Percentiles rank a stretch among this genome's conserved stretches.
These are phyloP conservation scores for Silene vulgaris DNA, from an alignment of 179 eudicot genomes.

Conservation along the genomic window DNA sequence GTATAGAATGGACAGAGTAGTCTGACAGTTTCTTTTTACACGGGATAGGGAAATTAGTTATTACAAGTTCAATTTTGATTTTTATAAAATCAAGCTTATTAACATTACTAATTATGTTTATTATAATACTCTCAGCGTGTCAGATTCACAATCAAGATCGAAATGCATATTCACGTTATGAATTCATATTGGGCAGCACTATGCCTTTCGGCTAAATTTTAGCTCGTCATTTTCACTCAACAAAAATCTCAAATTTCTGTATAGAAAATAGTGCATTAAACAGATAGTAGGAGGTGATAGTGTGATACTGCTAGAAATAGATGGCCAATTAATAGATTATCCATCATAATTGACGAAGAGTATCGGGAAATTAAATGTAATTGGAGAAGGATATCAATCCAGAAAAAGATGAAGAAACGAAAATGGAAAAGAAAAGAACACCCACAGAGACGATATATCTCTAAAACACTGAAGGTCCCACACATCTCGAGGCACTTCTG, in stretches of 20 bases:
- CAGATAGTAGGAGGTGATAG: not conserved
- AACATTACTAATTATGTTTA: not conserved
- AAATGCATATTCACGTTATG: not conserved
- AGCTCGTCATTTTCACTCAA: not conserved
- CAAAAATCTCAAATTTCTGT: conserved; percentile 2
- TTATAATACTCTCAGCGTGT: not conserved
- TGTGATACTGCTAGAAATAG: not conserved
- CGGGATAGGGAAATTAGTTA: not conserved
- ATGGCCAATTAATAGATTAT: not conserved
- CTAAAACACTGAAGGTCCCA: conserved; percentile 88
- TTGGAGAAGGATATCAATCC: not conserved
- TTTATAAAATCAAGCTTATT: not conserved
- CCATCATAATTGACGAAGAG: not conserved
- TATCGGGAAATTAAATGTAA: no score
- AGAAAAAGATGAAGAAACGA: conserved; percentile 9
- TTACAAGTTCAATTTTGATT: not conserved
- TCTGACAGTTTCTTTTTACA: not conserved
- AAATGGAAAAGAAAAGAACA: conserved; percentile 14
- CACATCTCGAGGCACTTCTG: conserved; percentile 61
- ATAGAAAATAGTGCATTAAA: not conserved
- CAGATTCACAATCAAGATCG: not conserved
- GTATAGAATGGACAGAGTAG: not conserved
- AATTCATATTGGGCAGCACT: not conserved
- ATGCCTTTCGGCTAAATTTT: not conserved
- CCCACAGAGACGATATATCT: conserved; percentile 73